phyloP scores from a whole-genome alignment of 495 filamentous ascomycete species.

The Xylaria bambusicola region DNA sequence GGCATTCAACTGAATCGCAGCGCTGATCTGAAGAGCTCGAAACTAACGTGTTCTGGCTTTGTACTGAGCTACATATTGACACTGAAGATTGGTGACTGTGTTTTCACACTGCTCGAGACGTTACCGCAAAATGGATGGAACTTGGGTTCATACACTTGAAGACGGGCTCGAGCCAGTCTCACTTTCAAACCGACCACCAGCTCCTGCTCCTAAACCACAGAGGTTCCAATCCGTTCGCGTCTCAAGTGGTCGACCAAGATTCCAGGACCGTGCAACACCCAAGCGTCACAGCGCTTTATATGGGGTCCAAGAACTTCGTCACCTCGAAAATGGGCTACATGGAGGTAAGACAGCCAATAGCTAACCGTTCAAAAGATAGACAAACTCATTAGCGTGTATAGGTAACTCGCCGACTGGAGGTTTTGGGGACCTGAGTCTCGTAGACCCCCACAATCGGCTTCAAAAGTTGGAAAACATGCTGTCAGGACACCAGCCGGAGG shows the following conservation, averaged over 20 bases:
- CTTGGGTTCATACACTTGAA: slow-evolving; percentile 14
- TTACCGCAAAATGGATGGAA: slow-evolving; percentile 16
- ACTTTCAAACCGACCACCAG: slow-evolving; percentile 2
- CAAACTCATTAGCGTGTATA: neutral
- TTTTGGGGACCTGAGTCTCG: slow-evolving; percentile 13
- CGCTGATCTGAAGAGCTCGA: no score
- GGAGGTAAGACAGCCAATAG: slow-evolving; percentile 3
- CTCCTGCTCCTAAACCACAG: slow-evolving; percentile 17
- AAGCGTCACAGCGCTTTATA: slow-evolving; percentile 9
- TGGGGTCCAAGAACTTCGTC: neutral
- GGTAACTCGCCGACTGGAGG: neutral
- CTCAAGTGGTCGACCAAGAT: slow-evolving; percentile 8
- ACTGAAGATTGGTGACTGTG: neutral
- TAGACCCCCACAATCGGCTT: slow-evolving; percentile 17
- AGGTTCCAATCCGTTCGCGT: slow-evolving; percentile 19
- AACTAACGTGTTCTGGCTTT: neutral
- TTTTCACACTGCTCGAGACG: neutral
- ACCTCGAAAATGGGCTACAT: neutral
- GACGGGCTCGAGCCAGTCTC: slow-evolving; percentile 13
- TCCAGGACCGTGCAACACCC: slow-evolving; percentile 4
- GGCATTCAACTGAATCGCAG: no score
- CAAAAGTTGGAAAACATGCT: slow-evolving; percentile 11
- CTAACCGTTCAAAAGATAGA: neutral
- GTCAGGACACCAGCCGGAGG: neutral
- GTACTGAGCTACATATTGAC: neutral